Conservation (phyloP, 2,329 filamentous ascomycete species). For the Fonsecaea monophora region DNA sequence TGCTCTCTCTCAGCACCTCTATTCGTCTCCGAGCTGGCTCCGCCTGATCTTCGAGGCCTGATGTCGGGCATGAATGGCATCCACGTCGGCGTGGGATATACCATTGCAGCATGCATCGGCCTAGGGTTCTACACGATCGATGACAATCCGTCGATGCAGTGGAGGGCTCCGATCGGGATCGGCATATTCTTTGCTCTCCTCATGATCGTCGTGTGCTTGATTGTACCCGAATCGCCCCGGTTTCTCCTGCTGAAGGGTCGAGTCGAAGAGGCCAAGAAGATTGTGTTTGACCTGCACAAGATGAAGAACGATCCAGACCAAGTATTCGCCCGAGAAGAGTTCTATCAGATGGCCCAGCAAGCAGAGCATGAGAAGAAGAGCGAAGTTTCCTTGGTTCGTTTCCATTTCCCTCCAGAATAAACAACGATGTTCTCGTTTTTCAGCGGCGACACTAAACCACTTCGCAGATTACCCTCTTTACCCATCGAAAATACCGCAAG, state of each 20-base stretch:
- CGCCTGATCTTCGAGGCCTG: constrained; percentile 28
- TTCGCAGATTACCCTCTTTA: too few relatives aligned
- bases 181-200: constrained; percentile 27
- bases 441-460: too few relatives aligned
- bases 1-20: background rate
- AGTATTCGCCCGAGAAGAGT: constrained; percentile 25
- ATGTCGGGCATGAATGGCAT: constrained; percentile 29
- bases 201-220: constrained; percentile 36
- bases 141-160: constrained; percentile 19
- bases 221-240: constrained; percentile 42
- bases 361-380: constrained; percentile 19
- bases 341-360: constrained; percentile 33
- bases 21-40: constrained; percentile 27
- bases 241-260: constrained; percentile 41
- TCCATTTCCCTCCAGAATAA: too few relatives aligned
- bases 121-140: constrained; percentile 22
- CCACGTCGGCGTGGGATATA: constrained; percentile 28
- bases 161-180: constrained; percentile 27
- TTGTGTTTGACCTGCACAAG: constrained; percentile 33
- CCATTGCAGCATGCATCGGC: constrained; percentile 28
- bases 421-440: too few relatives aligned
- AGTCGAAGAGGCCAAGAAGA: constrained; percentile 37
- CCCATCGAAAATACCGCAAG: too few relatives aligned
- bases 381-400: too few relatives aligned
- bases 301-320: constrained; percentile 21